These are phyloP conservation scores for Hydrangea macrophylla DNA, from an alignment of 148 eudicot genomes.

Conservation along the genomic window DNA sequence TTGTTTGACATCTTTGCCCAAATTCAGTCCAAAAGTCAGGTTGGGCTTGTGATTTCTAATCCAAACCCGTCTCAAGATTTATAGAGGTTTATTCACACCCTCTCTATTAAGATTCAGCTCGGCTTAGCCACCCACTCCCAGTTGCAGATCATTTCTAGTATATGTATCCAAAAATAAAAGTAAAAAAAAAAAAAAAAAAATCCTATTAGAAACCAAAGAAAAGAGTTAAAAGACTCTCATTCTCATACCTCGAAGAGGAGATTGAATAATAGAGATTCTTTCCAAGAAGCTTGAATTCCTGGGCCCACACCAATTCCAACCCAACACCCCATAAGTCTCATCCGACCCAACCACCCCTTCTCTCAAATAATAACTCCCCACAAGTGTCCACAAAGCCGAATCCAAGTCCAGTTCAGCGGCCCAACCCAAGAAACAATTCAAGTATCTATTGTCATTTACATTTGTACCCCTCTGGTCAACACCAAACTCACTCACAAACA, in stretches of 20 bases:
- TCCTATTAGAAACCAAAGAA: no score
- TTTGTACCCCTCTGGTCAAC: slow-evolving; percentile 59
- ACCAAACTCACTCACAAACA: slow-evolving; percentile 88
- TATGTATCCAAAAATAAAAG: no score
- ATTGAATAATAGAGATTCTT: slow-evolving; percentile 52
- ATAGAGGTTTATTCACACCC: no score
- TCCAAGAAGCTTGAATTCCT: slow-evolving; percentile 60
- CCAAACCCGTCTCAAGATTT: no score
- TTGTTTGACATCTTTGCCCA: no score
- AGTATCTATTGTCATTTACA: slow-evolving; percentile 72
- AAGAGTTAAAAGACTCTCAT: no score
- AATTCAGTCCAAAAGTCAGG: no score
- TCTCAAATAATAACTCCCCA: slow-evolving; percentile 76
- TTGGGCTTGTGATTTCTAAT: no score
- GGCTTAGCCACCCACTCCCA: no score
- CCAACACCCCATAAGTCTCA: slow-evolving; percentile 63
- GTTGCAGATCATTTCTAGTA: no score
- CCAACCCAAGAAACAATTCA: slow-evolving; percentile 71
- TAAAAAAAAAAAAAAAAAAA: no score
- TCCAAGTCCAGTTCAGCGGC: slow-evolving; percentile 76
- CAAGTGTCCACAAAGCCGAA: slow-evolving; percentile 84
- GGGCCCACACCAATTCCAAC: slow-evolving; percentile 50
- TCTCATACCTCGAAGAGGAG: slow-evolving; percentile 64
- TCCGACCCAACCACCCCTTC: slow-evolving; percentile 52
- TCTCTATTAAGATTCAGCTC: no score